Evolutionary conservation across 225 moss, liverwort and hornwort species (phyloP), one percentile per base, ranked within the genome.

Genomic region (Thuidium tamariscinum): DNA sequence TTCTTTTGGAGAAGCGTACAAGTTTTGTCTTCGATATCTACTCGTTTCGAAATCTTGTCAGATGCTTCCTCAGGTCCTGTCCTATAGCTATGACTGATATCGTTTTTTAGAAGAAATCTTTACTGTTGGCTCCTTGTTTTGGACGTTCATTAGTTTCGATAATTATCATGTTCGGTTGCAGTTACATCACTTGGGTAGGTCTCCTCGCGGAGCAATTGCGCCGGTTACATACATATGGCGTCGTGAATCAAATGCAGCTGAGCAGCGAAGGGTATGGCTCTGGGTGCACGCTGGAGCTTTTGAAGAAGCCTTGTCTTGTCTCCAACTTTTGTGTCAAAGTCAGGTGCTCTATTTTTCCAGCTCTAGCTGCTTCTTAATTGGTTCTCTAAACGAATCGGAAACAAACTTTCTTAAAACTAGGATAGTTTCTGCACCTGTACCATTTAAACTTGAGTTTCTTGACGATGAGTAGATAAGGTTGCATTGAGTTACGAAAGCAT

Each of bases 281-380:
- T 99, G 97, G 99, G 94, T 99, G 83, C 99, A 99, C 88, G 95
- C 96, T 86, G 93, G 89, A 88, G 99, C 95, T 52, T 95, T 92
- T 78, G 94, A 96, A 54, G 87, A 93, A 83, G 95, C 93, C 54
- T 89, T 96, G 10, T 73, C 92, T 25, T 93, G 92, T 85, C 90
- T 99, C 59, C 92, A 89, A 83, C 72, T 87, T 56, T 92, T 93
- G 74, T 99, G 97, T 86, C 86, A 90, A 89, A 76, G 16, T 78
- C 96, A 96, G 96, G 99, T 98, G 37, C 62, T 62, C 56, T 74
- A 54, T 14, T 69, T 89, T 81, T 59, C 44, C 60, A 84, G 48
- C 69, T 83, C 34, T 68, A 65, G 54, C 74, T 83, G 54, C 55
- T 55, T 44, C 46, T 74, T 62, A 72, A 68, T 68, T 21, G 37